Evolutionary conservation across 345 rosid genomes (phyloP).

Genomic region (Acer saccharum): DNA sequence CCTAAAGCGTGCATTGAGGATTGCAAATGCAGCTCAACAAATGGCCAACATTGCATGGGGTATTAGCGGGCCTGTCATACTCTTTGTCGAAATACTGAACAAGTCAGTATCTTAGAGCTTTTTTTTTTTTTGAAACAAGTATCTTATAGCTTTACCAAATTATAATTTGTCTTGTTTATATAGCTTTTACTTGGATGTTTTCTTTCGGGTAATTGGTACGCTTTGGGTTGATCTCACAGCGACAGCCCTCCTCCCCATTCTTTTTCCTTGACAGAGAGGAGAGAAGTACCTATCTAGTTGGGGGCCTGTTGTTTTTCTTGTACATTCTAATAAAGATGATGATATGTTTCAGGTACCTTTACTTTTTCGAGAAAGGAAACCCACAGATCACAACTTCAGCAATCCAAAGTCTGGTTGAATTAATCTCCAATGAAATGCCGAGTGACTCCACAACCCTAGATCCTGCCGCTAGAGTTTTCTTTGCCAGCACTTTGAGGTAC

Average conservation of each 20-base stretch:
- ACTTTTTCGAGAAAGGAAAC: conserved; percentile 83
- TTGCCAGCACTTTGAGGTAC: conserved; percentile 64
- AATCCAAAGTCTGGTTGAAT: conserved; percentile 70
- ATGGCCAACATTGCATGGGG: conserved; percentile 78
- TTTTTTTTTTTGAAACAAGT: conserved; percentile 7
- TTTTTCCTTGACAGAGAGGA: background rate
- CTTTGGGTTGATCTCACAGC: background rate
- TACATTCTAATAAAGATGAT: background rate
- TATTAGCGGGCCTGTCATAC: conserved; percentile 71
- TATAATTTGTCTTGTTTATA: background rate
- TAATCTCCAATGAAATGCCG: conserved; percentile 71
- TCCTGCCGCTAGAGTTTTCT: conserved; percentile 61
- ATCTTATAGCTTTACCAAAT: conserved; percentile 8
- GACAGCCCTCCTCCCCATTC: background rate
- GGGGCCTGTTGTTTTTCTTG: background rate
- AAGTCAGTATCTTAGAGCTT: conserved; percentile 47
- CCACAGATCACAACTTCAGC: conserved; percentile 59
- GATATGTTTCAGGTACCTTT: conserved; percentile 57
- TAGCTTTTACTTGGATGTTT: background rate
- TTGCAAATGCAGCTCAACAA: conserved; percentile 93
- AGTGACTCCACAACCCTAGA: conserved; percentile 54
- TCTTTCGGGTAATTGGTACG: background rate
- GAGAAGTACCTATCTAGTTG: background rate
- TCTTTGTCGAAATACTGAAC: conserved; percentile 86
- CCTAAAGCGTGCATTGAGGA: conserved; percentile 81